Evolutionary conservation across 106 monocot species (phyloP), one percentile per base, ranked within the genome.

Genomic region (Cymbidium sinense): DNA sequence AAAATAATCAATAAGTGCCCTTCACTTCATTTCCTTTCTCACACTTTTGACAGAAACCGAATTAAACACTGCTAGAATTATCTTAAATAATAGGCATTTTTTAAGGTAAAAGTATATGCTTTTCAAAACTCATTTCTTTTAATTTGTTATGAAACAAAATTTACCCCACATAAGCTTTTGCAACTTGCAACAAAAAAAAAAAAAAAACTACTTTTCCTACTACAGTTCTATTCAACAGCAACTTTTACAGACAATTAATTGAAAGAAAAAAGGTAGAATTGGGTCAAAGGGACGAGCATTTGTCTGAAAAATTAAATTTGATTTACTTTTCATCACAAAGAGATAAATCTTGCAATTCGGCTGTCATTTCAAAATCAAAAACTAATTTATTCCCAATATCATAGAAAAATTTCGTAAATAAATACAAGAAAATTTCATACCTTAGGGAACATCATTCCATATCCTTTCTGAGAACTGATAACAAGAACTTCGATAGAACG

Each of bases 391-490:
- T 13, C 37, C 34, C 9, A 39, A 27, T 61, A 76, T 36, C 1
- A 31, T 15, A 13, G 17, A 13, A 29, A 65, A 65, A 31, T 30
- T 28, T 31, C 31, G 30, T 29, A 65, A 13, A 30, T 29, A 13
- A 11, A 31, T 13, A 65, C 30, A 65, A 2, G 30, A 67, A 21
- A 12, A 70, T 47, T 30, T 17, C 62, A 51, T 86, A 90, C 93
- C 88, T 93, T 93, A 58, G 90, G 93, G 58, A 93, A 93, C 85
- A 93, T 76, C 79, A 93, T 83, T 29, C 79, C 86, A 72, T 81
- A 74, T 9, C 93, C 90, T 62, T 93, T 93, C 31, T 88, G 90
- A 6, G 93, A 93, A 80, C 86, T 93, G 64, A 93, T 85, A 39
- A 93, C 90, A 27, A 93, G 88, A 75, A 93, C 90, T 70, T 93